These are phyloP conservation scores for Pseudocercospora crystallina DNA, from an alignment of 2,329 filamentous ascomycete species.

Conservation along the genomic window DNA sequence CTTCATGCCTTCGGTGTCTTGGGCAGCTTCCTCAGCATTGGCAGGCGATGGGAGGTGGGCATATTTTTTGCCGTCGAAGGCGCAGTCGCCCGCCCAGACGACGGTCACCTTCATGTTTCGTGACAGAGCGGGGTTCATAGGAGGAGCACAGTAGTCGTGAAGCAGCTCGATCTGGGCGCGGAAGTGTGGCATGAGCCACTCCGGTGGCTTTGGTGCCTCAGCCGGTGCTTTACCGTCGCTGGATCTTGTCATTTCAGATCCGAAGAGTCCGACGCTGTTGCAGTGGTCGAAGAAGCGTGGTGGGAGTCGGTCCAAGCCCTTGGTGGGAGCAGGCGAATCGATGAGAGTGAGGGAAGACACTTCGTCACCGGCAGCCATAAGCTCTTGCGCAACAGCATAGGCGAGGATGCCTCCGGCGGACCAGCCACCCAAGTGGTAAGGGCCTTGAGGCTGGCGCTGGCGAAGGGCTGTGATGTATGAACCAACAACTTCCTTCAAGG, in stretches of 20 bases:
- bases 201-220: conserved; percentile 33
- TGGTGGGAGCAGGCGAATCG: conserved; percentile 32
- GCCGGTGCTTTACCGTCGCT: not conserved
- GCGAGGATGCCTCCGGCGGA: conserved; percentile 72
- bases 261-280: conserved; percentile 49
- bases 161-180: conserved; percentile 50
- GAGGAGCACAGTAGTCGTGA: conserved; percentile 43
- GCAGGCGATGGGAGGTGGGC: conserved; percentile 32
- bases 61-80: conserved; percentile 42
- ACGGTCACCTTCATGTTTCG: conserved; percentile 44
- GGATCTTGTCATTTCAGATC: conserved; percentile 37
- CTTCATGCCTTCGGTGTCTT: conserved; percentile 50
- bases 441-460: conserved; percentile 48
- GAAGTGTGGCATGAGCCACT: conserved; percentile 55
- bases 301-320: conserved; percentile 62
- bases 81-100: conserved; percentile 51
- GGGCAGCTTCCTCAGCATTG: conserved; percentile 35
- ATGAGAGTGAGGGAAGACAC: conserved; percentile 32
- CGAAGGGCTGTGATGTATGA: conserved; percentile 39
- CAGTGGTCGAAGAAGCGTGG: conserved; percentile 52
- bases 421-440: conserved; percentile 71
- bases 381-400: conserved; percentile 38
- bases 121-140: conserved; percentile 28
- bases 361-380: conserved; percentile 25
- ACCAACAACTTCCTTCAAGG: conserved; percentile 2